Evolutionary conservation across 78 protist species (phyloP).

Genomic region (Pelomyxa schiedti): DNA sequence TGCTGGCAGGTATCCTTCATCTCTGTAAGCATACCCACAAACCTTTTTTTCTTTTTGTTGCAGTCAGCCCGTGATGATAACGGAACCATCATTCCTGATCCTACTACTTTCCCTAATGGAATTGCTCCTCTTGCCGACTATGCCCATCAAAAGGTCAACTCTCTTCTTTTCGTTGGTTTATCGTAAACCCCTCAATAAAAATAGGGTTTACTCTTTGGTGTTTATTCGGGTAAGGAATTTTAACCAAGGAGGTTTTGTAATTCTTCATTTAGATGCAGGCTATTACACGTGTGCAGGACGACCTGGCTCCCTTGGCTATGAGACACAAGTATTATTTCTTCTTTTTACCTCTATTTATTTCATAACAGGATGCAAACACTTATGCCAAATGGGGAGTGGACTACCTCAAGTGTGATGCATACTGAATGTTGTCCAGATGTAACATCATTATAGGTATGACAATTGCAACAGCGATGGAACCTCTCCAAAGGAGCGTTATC

Average conservation of each 20-base stretch:
- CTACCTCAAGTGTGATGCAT: too few relatives aligned
- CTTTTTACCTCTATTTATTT: too few relatives aligned
- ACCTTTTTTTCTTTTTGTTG: background rate
- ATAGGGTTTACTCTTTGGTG: slow-evolving; percentile 40
- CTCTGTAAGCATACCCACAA: background rate
- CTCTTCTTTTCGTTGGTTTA: background rate
- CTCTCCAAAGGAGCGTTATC: background rate
- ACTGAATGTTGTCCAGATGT: too few relatives aligned
- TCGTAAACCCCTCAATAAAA: slow-evolving; percentile 16
- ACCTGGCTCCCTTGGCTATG: slow-evolving; percentile 1
- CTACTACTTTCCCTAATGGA: slow-evolving; percentile 39
- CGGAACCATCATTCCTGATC: slow-evolving; percentile 10
- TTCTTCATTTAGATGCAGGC: too few relatives aligned
- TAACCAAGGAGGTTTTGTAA: too few relatives aligned
- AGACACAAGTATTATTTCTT: too few relatives aligned
- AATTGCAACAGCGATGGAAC: slow-evolving; percentile 9
- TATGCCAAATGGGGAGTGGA: slow-evolving; percentile 20
- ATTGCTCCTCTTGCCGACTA: slow-evolving; percentile 39
- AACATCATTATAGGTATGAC: slow-evolving; percentile 25
- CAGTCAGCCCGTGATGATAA: background rate
- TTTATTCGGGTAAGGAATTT: too few relatives aligned
- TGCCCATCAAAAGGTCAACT: background rate
- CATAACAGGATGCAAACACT: slow-evolving; percentile 11
- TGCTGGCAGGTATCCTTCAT: background rate
- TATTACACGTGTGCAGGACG: slow-evolving; percentile 36